Evolutionary conservation across 306 rosid species (phyloP).

Genomic region (Pyrus betulifolia): DNA sequence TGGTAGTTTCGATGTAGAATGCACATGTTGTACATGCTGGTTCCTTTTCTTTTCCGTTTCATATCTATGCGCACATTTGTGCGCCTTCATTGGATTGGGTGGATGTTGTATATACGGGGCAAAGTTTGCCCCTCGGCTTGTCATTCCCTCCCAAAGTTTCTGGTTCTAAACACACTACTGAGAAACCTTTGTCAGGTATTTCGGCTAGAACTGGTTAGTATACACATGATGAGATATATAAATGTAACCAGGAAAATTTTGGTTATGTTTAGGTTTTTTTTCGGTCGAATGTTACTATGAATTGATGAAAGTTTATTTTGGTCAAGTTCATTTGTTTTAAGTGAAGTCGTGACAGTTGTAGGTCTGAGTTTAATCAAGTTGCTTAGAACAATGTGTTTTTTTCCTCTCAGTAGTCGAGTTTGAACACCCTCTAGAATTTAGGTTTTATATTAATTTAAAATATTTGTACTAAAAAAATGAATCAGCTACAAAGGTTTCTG

Average conservation of each 20-base stretch:
- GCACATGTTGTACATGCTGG: not conserved
- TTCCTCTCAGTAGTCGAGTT: not conserved
- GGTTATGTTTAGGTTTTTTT: not conserved
- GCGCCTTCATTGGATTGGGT: not conserved
- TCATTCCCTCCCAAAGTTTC: not conserved
- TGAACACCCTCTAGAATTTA: too few species aligned
- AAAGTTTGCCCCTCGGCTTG: slow-evolving; percentile 1
- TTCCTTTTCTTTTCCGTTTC: not conserved
- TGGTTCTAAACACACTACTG: not conserved
- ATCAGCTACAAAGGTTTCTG: not conserved
- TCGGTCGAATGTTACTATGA: not conserved
- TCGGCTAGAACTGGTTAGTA: slow-evolving; percentile 1
- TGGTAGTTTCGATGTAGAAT: not conserved
- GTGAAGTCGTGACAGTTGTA: not conserved
- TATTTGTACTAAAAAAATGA: not conserved
- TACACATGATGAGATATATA: not conserved
- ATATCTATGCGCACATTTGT: not conserved
- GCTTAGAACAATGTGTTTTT: too few species aligned
- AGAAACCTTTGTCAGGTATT: not conserved
- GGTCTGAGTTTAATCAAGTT: not conserved
- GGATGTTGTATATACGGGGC: slow-evolving; percentile 7
- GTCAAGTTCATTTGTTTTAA: not conserved
- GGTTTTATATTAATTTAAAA: too few species aligned
- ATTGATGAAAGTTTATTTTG: too few species aligned
- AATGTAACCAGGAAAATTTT: not conserved